Percentiles rank a stretch among this genome's conserved stretches.
phyloP scores from a whole-genome alignment of 225 moss, liverwort and hornwort genomes.

The Neckera pumila region DNA sequence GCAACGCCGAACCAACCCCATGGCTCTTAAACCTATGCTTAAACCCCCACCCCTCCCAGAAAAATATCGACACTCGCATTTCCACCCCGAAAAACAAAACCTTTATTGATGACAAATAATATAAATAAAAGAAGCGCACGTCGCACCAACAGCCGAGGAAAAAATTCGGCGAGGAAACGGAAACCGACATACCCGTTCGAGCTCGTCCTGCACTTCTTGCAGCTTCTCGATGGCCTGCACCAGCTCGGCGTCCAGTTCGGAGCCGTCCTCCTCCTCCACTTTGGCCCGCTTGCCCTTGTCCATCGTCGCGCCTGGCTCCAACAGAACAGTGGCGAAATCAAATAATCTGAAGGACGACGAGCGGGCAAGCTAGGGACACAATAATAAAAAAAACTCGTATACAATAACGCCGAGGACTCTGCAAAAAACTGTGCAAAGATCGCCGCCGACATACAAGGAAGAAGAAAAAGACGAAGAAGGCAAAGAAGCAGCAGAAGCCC shows the following conservation, averaged over 20 bases:
- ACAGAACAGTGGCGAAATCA: neutral
- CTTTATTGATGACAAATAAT: neutral
- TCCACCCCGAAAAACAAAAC: neutral
- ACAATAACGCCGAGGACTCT: neutral
- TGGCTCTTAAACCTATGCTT: slow-evolving; percentile 13
- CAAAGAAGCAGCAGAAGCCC: neutral
- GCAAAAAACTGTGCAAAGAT: neutral
- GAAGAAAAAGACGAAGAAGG: neutral
- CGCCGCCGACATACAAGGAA: neutral
- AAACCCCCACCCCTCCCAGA: slow-evolving; percentile 1
- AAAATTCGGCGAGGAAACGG: neutral
- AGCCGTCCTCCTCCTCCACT: slow-evolving; percentile 86
- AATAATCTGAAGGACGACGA: neutral
- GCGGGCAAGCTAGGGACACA: neutral
- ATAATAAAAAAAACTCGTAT: neutral
- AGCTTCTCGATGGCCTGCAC: slow-evolving; percentile 95
- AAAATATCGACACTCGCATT: neutral
- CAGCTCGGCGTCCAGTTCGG: slow-evolving; percentile 93
- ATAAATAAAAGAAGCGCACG: neutral
- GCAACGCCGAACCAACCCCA: no score
- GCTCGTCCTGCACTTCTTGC: slow-evolving; percentile 98
- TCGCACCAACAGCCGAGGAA: neutral
- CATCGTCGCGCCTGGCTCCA: slow-evolving; percentile 16
- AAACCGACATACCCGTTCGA: slow-evolving; percentile 63
- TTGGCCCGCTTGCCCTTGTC: slow-evolving; percentile 98